phyloP scores from a whole-genome alignment of 2,329 filamentous ascomycete genomes.

The Colletotrichum eleusines region DNA sequence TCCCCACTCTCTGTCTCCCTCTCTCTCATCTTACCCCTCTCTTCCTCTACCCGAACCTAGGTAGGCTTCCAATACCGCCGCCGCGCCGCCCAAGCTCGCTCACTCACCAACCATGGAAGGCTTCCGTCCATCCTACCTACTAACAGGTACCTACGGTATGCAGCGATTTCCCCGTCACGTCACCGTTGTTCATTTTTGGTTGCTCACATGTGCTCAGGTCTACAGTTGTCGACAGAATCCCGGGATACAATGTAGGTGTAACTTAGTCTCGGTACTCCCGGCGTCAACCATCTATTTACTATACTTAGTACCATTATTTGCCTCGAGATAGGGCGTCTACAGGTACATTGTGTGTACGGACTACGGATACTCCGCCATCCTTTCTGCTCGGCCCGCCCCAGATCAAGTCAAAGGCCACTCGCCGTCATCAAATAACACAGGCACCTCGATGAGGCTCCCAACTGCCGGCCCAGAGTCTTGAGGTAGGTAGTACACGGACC shows the following conservation, averaged over 20 bases:
- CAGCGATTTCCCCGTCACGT: not conserved
- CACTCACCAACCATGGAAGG: not conserved
- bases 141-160: too few relatives aligned
- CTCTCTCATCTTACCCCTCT: too few relatives aligned
- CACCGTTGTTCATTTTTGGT: not conserved
- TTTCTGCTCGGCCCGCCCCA: not conserved
- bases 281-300: not conserved
- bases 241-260: not conserved
- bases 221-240: not conserved
- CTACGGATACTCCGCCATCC: not conserved
- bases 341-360: too few relatives aligned
- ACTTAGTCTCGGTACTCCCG: not conserved
- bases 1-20: too few relatives aligned
- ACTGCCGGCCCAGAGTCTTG: not conserved
- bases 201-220: not conserved
- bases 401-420: not conserved
- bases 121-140: not conserved
- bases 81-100: not conserved
- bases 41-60: not conserved
- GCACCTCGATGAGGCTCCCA: constrained; percentile 25
- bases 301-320: not conserved
- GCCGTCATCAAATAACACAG: constrained; percentile 16
- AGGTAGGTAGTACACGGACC: not conserved
- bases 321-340: not conserved
- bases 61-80: not conserved